These are phyloP conservation scores for Protea cynaroides DNA, from an alignment of 164 flowering plant species.

Conservation along the genomic window DNA sequence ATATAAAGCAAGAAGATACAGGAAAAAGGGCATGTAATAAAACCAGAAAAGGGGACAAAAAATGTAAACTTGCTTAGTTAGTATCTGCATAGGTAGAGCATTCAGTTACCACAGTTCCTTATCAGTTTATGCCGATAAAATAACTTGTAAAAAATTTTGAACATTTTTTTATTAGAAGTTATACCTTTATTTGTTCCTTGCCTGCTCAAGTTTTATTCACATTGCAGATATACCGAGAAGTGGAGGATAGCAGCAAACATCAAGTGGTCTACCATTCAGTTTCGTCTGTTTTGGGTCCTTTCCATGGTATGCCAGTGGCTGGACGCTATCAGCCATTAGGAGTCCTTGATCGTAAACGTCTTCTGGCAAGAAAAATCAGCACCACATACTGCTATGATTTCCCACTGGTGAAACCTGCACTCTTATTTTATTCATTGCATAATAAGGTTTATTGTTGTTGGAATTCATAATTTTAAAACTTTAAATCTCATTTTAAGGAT, in stretches of 20 bases:
- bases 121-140: neutral
- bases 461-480: neutral
- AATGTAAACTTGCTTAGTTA: neutral
- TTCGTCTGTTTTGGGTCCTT: conserved; percentile 42
- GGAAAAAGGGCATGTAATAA: too few species aligned
- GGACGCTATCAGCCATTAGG: conserved; percentile 73
- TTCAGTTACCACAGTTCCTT: neutral
- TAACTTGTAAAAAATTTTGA: too few species aligned
- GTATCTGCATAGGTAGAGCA: neutral
- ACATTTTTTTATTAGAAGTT: neutral
- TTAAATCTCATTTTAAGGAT: neutral
- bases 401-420: conserved; percentile 58
- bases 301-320: conserved; percentile 73
- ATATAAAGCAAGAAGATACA: too few species aligned
- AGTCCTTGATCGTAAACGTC: conserved; percentile 74
- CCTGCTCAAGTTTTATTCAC: conserved; percentile 3
- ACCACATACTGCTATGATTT: conserved; percentile 99
- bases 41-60: too few species aligned
- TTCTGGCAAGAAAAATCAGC: conserved; percentile 77
- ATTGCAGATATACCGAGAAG: conserved; percentile 77
- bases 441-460: neutral
- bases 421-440: conserved; percentile 2
- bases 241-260: conserved; percentile 53
- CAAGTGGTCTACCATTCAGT: conserved; percentile 60
- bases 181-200: neutral